These are phyloP conservation scores for Amylocarpus encephaloides DNA, from an alignment of 2,329 filamentous ascomycete species.

Conservation along the genomic window DNA sequence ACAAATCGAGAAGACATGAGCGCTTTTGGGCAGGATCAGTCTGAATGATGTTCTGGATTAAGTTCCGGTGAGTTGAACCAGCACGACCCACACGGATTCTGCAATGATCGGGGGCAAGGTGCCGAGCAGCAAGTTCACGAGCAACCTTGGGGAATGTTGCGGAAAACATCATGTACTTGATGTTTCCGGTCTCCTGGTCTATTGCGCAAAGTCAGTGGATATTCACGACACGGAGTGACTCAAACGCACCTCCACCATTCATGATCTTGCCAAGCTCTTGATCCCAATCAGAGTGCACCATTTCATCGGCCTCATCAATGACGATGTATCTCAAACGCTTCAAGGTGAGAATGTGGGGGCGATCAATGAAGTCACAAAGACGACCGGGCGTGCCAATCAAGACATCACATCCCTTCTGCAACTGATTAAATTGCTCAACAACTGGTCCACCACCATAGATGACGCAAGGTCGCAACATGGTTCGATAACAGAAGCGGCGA, in stretches of 20 bases:
- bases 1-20: slow-evolving; percentile 62
- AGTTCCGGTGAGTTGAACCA: slow-evolving; percentile 76
- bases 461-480: slow-evolving; percentile 87
- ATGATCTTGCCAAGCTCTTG: slow-evolving; percentile 70
- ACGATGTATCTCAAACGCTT: slow-evolving; percentile 72
- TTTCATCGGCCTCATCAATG: slow-evolving; percentile 93
- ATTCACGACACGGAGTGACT: neutral
- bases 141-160: slow-evolving; percentile 84
- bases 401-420: slow-evolving; percentile 81
- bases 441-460: slow-evolving; percentile 77
- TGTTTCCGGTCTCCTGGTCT: slow-evolving; percentile 68
- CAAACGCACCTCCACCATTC: slow-evolving; percentile 63
- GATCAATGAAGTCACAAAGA: slow-evolving; percentile 74
- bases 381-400: slow-evolving; percentile 85
- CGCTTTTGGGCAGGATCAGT: slow-evolving; percentile 63
- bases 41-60: slow-evolving; percentile 68
- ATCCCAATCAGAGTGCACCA: slow-evolving; percentile 75
- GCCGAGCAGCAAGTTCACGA: slow-evolving; percentile 68
- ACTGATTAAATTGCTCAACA: slow-evolving; percentile 62
- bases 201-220: slow-evolving; percentile 23
- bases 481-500: slow-evolving; percentile 86
- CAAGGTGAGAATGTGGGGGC: slow-evolving; percentile 62
- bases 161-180: slow-evolving; percentile 78
- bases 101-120: slow-evolving; percentile 67
- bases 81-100: slow-evolving; percentile 82